Evolutionary conservation across 2,329 filamentous ascomycete genomes (phyloP), one percentile per base, ranked within the genome.

Genomic region (Bimuria novae-zelandiae): DNA sequence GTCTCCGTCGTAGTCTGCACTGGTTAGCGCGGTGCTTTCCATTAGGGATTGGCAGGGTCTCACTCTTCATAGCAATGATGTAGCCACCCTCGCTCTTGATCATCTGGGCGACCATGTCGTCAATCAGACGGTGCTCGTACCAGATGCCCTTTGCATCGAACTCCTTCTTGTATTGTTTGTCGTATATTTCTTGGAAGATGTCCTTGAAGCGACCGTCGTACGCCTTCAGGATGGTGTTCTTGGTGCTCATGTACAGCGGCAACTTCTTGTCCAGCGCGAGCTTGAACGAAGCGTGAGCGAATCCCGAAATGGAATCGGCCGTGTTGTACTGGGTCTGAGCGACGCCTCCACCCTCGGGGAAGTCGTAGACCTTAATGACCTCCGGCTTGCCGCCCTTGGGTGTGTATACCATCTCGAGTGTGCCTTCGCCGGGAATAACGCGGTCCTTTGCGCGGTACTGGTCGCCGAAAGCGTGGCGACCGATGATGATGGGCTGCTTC

Each of bases 21-120:
- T 16, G 42, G 55, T 65, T 56, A 65, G 55, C 66, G 57, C 60
- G 50, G 49, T 54, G 33, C 41, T 16, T 22, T 29, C 33, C 12
- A 19, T 14, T 10, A 10, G 4, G n/a, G 8, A 27, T 6, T 14
- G 16, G 19, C 4, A 5, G 8, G 22, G 17, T 60, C 60, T 29
- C 55, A 96, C 91, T 97, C 88, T 99, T 99, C 76, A 97, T 85
- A 58, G 94, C 94, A 83, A 97, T 97, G 75, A 97, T 86, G 79
- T 94, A 97, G 60, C 94, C 94, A 67, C 94, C 94, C 69, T 88
- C 86, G 79, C 89, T 94, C 89, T 99, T 99, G 83, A 99, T 89
- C 94, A 99, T 99, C 84, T 99, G 94, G 44, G 94, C 94, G 61
- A 99, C 94, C 94, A 99, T 97, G 80, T 99, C 94, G 79, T 99